phyloP scores from a whole-genome alignment of 202 grass and related monocot genomes.

The Bolboschoenoplectus hybrid region DNA sequence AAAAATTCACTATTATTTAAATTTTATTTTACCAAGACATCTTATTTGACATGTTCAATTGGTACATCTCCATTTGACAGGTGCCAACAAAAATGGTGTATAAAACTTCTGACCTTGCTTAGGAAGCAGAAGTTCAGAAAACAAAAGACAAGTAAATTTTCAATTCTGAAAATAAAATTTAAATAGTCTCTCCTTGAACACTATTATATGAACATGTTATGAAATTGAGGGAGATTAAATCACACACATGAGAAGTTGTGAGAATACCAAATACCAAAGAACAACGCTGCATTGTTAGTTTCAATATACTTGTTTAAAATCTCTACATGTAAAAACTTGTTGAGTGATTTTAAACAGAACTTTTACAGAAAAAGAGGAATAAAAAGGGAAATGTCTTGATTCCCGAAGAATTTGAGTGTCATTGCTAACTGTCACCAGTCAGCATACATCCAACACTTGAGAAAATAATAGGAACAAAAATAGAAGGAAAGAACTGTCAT shows the following conservation, averaged over 20 bases:
- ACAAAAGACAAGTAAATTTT: not conserved
- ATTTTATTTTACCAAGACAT: not conserved
- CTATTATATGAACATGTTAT: not conserved
- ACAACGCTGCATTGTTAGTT: not conserved
- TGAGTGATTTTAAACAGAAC: not conserved
- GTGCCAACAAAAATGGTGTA: not conserved
- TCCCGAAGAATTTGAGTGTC: not conserved
- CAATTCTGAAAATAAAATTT: not conserved
- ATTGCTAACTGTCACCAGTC: not conserved
- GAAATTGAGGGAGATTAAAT: not conserved
- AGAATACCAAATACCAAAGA: not conserved
- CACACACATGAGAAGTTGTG: not conserved
- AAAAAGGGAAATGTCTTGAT: not conserved
- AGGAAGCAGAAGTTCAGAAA: not conserved
- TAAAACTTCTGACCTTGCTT: not conserved
- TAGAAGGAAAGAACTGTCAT: no score
- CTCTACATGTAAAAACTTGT: not conserved
- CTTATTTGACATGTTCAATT: not conserved
- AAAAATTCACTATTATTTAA: not conserved
- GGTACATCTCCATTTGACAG: not conserved
- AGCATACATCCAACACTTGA: no score
- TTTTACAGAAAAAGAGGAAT: no score
- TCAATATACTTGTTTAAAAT: not conserved
- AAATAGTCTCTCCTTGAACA: not conserved
- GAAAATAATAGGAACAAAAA: no score